Percentiles rank a stretch among this genome's conserved stretches.
These are phyloP conservation scores for Scheffersomyces stambukii DNA, from an alignment of 1,139 yeast genomes.

Conservation along the genomic window DNA sequence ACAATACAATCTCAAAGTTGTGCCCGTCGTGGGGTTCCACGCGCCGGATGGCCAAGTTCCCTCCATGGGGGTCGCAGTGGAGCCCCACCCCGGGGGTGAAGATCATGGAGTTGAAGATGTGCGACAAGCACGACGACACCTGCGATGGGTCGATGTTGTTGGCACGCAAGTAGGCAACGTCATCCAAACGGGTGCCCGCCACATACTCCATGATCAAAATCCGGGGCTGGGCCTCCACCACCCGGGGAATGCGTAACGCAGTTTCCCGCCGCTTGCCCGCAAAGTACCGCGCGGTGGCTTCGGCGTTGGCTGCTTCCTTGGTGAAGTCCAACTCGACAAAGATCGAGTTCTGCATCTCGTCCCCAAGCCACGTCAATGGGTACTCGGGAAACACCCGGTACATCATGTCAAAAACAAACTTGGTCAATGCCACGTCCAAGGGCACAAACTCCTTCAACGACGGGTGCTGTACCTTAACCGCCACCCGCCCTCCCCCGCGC, in stretches of 20 bases:
- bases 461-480: conserved; percentile 95
- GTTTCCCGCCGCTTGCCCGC: conserved; percentile 52
- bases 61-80: conserved; percentile 98
- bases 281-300: conserved; percentile 65
- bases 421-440: conserved; percentile 75
- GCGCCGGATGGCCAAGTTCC: conserved; percentile 76
- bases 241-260: conserved; percentile 74
- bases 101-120: conserved; percentile 90
- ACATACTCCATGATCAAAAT: conserved; percentile 86
- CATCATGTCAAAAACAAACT: conserved; percentile 69
- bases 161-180: conserved; percentile 56
- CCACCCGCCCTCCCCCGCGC: conserved; percentile 67
- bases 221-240: conserved; percentile 63
- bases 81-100: conserved; percentile 88
- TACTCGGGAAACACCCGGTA: conserved; percentile 86
- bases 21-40: conserved; percentile 44
- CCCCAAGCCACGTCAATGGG: conserved; percentile 90
- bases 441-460: conserved; percentile 85
- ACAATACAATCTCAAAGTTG: conserved; percentile 86
- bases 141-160: conserved; percentile 69
- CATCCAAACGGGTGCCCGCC: conserved; percentile 79
- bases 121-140: conserved; percentile 82
- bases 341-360: conserved; percentile 81
- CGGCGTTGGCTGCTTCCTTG: conserved; percentile 82
- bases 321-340: conserved; percentile 85